These are phyloP conservation scores for Sonneratia alba DNA, from an alignment of 345 rosid species.

Conservation along the genomic window DNA sequence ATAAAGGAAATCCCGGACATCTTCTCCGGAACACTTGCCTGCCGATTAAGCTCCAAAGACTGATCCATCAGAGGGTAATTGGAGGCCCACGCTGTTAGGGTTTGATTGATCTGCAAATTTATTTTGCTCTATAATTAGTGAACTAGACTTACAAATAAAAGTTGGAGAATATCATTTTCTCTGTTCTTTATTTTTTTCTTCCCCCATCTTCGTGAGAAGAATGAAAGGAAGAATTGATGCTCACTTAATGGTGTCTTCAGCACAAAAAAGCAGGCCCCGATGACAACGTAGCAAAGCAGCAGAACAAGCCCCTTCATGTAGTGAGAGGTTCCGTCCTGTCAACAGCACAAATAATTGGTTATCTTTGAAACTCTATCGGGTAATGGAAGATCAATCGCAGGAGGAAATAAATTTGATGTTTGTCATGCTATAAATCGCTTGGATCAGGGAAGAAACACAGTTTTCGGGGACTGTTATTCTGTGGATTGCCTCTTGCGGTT, in stretches of 20 bases:
- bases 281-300: slow-evolving; percentile 51
- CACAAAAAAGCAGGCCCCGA: slow-evolving; percentile 72
- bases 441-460: too few relatives aligned
- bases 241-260: slow-evolving; percentile 40
- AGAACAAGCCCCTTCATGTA: slow-evolving; percentile 78
- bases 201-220: too few relatives aligned
- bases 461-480: too few relatives aligned
- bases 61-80: slow-evolving; percentile 6
- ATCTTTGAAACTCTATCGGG: too few relatives aligned
- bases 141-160: too few relatives aligned
- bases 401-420: too few relatives aligned
- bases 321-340: slow-evolving; percentile 88
- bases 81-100: slow-evolving; percentile 14
- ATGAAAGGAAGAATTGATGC: background rate
- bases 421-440: too few relatives aligned
- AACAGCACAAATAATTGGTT: background rate
- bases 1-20: background rate
- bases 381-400: too few relatives aligned
- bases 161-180: too few relatives aligned
- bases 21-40: slow-evolving; percentile 1
- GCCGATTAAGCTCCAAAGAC: slow-evolving; percentile 14
- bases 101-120: slow-evolving; percentile 15
- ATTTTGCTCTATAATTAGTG: background rate
- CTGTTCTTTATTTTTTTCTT: too few relatives aligned
- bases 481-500: background rate